These are phyloP conservation scores for Asterionellopsis glacialis DNA, from an alignment of 108 stramenopile genomes.

Conservation along the genomic window DNA sequence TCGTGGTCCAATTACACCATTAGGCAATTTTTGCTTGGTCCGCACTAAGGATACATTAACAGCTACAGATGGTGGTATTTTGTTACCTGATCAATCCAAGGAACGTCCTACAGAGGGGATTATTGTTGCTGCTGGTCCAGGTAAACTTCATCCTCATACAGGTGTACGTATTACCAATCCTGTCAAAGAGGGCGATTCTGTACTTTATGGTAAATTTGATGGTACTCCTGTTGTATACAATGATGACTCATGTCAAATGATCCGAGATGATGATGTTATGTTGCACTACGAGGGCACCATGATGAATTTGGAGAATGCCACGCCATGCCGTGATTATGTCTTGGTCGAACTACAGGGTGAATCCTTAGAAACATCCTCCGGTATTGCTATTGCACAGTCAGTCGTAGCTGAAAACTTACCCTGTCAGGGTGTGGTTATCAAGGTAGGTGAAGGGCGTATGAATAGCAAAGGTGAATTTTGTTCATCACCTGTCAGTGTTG, in stretches of 20 bases:
- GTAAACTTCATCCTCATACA: constrained; percentile 86
- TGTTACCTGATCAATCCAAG: constrained; percentile 87
- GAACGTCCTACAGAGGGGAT: constrained; percentile 87
- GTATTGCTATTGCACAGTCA: constrained; percentile 83
- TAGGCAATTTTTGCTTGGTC: constrained; percentile 83
- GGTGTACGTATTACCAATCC: constrained; percentile 78
- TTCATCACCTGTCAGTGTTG: constrained; percentile 57
- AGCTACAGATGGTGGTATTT: constrained; percentile 87
- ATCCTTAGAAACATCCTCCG: constrained; percentile 62
- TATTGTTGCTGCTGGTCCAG: constrained; percentile 88
- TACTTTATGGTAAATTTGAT: constrained; percentile 92
- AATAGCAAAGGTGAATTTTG: constrained; percentile 77
- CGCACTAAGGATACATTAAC: constrained; percentile 77
- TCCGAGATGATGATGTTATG: constrained; percentile 91
- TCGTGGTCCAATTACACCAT: constrained; percentile 77
- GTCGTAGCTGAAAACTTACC: constrained; percentile 69
- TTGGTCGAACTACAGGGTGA: constrained; percentile 69
- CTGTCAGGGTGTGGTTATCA: constrained; percentile 86
- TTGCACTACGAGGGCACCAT: constrained; percentile 80
- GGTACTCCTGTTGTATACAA: constrained; percentile 87
- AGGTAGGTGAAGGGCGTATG: constrained; percentile 91
- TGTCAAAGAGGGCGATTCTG: constrained; percentile 73
- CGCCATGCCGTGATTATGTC: constrained; percentile 86
- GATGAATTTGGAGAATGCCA: constrained; percentile 81
- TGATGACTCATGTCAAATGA: constrained; percentile 86